Evolutionary conservation across 2,329 filamentous ascomycete species (phyloP).

Genomic region (Epichloe sibirici): DNA sequence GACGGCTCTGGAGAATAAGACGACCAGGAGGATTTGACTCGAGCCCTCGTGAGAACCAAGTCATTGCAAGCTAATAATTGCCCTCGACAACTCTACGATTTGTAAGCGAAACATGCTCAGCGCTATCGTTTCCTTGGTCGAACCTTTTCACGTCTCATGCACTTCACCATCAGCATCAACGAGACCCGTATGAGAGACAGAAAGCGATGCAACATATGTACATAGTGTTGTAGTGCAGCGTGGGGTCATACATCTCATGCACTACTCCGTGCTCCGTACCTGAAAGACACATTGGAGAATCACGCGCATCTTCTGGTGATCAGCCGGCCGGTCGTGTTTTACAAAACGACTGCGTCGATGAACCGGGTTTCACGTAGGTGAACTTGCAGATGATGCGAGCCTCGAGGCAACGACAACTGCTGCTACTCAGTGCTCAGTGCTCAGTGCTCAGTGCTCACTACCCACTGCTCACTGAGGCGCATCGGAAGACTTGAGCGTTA

Average conservation of each 20-base stretch:
- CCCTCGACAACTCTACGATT: too few relatives aligned
- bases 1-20: too few relatives aligned
- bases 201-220: not conserved
- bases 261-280: not conserved
- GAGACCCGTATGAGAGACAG: too few relatives aligned
- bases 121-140: too few relatives aligned
- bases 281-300: not conserved
- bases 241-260: not conserved
- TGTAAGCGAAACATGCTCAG: too few relatives aligned
- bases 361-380: not conserved
- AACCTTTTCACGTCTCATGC: too few relatives aligned
- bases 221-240: too few relatives aligned
- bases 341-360: not conserved
- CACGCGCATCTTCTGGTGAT: not conserved
- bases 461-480: not conserved
- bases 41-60: not conserved
- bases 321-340: not conserved
- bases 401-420: not conserved
- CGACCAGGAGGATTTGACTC: not conserved
- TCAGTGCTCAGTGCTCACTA: too few relatives aligned
- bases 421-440: too few relatives aligned
- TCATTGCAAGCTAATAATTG: not conserved
- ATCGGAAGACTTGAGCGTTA: not conserved
- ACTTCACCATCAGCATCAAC: too few relatives aligned
- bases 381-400: not conserved